Base-by-base conservation (phyloP, 2,329 filamentous ascomycete genomes). In the Penicillium decumbens region DNA sequence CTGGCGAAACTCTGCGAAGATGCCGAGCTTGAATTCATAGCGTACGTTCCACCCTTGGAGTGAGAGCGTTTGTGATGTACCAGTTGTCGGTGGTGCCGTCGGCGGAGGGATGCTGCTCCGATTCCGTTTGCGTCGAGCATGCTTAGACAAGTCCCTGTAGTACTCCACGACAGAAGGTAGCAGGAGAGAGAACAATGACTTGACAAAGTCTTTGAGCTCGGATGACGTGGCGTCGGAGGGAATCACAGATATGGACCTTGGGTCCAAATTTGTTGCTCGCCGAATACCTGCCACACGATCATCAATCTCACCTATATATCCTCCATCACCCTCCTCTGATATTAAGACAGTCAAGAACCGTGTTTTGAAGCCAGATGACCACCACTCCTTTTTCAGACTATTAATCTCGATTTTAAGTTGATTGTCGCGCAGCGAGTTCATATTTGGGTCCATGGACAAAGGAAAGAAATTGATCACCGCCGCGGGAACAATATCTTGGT, bases 131-230 rank as follows among this genome's bases (percentile, higher is more conserved):
- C 93, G 87, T 58, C 91, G 83, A 8, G 87, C 80, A 74, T 95
- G 92, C 51, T 95, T 91, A n/a, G 89, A 90, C 10, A 97, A 78
- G 61, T 98, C 92, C 40, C 91, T 80, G 68, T 97, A 97, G 70
- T 96, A 95, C 61, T 98, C 93, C 40, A 92, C 75, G 18, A 88
- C 83, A 18, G 84, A 77, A 1, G 84, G 82, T 51, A 92, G 89
- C 39, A 96, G 69, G 1, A 85, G 80, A 1, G 81, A 76, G 41
- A 96, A 76, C 35, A 95, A 80, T 44, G 81, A 86, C 47, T 85
- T 82, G 0, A 87, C 83, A 56, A 92, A 89, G 6, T 83, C 81
- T 52, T 83, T 80, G 20, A 95, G 72, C 63, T 95, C 89, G 1
- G 81, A 78, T 2, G 79, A 74, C 4, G 88, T 86, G 6, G 85